Conservation (phyloP, 2,329 filamentous ascomycete genomes). For the Colletotrichum sp. region DNA sequence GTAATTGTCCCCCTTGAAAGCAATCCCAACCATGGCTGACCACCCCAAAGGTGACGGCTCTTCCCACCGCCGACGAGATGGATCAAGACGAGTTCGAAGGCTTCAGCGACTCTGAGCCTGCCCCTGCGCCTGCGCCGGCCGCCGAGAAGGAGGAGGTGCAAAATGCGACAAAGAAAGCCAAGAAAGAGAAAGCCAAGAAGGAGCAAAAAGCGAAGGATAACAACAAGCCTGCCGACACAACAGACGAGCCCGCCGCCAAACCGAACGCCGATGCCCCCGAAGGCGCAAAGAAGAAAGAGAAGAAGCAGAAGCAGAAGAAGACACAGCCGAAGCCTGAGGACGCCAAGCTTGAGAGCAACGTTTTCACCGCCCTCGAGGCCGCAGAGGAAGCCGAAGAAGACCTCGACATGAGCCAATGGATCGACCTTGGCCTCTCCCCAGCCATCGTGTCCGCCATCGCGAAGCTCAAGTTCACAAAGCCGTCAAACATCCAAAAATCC, state of each 20-base stretch:
- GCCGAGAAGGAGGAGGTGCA: slow-evolving; percentile 30
- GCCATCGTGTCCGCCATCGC: slow-evolving; percentile 76
- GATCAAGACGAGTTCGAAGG: slow-evolving; percentile 66
- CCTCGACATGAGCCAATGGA: slow-evolving; percentile 81
- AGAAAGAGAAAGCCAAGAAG: slow-evolving; percentile 30
- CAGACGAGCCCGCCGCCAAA: neutral
- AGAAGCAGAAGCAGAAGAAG: slow-evolving; percentile 32
- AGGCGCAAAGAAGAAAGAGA: slow-evolving; percentile 28
- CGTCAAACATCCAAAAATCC: slow-evolving; percentile 80
- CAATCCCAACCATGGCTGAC: neutral
- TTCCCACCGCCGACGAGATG: slow-evolving; percentile 14
- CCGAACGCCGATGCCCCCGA: slow-evolving; percentile 20
- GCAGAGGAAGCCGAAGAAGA: slow-evolving; percentile 61
- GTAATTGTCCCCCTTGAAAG: neutral
- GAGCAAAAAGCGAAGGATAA: slow-evolving; percentile 31
- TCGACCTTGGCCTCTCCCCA: slow-evolving; percentile 73
- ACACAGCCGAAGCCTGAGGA: slow-evolving; percentile 37
- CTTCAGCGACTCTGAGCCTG: slow-evolving; percentile 58
- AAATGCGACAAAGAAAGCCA: slow-evolving; percentile 31
- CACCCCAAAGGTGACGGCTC: neutral
- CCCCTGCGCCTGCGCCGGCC: slow-evolving; percentile 7
- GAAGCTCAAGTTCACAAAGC: slow-evolving; percentile 78
- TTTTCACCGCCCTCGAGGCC: slow-evolving; percentile 62
- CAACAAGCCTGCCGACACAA: neutral
- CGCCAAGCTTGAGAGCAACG: slow-evolving; percentile 47